A percentile compares a stretch with the other conserved stretches of the same genome.
Evolutionary conservation across 371 early-diverging fungal genomes (phyloP).

Genomic region (Syncephalastrum racemosum): DNA sequence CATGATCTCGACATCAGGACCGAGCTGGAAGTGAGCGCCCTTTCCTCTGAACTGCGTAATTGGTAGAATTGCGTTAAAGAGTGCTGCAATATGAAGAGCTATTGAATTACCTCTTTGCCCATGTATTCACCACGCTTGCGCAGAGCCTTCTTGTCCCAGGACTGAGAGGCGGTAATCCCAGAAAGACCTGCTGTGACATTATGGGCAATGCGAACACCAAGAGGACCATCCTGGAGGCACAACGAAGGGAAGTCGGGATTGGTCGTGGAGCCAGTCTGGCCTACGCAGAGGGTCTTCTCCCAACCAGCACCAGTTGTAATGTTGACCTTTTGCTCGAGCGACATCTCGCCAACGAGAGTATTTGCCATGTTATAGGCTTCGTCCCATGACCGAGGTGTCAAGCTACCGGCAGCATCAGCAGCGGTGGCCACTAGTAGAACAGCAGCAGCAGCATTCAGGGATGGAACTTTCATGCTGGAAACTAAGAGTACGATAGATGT

Average conservation of each 20-base stretch:
- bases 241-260: slow-evolving; percentile 52
- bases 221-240: slow-evolving; percentile 56
- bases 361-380: slow-evolving; percentile 34
- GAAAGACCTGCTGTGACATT: slow-evolving; percentile 48
- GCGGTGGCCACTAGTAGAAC: no score
- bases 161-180: slow-evolving; percentile 54
- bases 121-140: slow-evolving; percentile 44
- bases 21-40: slow-evolving; percentile 51
- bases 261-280: slow-evolving; percentile 36
- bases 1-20: slow-evolving; percentile 25
- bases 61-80: no score
- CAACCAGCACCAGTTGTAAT: slow-evolving; percentile 44
- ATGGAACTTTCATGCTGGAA: no score
- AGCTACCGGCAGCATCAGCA: no score
- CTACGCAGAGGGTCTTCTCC: slow-evolving; percentile 43
- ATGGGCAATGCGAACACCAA: slow-evolving; percentile 47
- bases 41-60: slow-evolving; percentile 31
- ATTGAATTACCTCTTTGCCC: slow-evolving; percentile 37
- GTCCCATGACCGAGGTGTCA: slow-evolving; percentile 21
- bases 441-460: no score
- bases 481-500: no score
- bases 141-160: slow-evolving; percentile 50
- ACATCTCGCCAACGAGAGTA: slow-evolving; percentile 25
- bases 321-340: slow-evolving; percentile 37
- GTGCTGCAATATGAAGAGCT: no score